Evolutionary conservation across 176 grass and related monocot genomes (phyloP).

Genomic region (Carex parvula): DNA sequence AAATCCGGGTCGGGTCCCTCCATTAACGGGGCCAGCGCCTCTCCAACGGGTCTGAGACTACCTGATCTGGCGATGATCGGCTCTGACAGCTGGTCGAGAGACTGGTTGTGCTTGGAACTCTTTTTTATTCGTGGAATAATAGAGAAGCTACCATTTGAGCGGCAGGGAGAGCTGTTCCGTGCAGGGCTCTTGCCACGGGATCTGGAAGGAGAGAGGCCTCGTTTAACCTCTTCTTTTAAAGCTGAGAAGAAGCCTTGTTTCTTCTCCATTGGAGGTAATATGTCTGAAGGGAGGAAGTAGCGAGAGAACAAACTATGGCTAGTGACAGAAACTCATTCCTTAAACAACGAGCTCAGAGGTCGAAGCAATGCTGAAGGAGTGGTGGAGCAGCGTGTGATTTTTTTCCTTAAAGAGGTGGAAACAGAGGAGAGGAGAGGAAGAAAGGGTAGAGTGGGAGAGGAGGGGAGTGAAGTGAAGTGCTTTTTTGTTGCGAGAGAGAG

Average conservation of each 20-base stretch:
- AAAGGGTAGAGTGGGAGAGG: slow-evolving; percentile 23
- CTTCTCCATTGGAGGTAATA: slow-evolving; percentile 47
- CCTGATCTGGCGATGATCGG: slow-evolving; percentile 43
- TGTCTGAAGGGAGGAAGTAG: not conserved
- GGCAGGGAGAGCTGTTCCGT: slow-evolving; percentile 22
- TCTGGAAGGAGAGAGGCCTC: slow-evolving; percentile 55
- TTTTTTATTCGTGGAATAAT: slow-evolving; percentile 22
- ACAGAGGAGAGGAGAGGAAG: not conserved
- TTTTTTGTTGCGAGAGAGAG: not conserved
- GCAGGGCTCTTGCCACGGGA: slow-evolving; percentile 42
- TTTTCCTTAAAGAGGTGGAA: slow-evolving; percentile 1
- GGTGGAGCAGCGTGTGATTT: not conserved
- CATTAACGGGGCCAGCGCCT: slow-evolving; percentile 56
- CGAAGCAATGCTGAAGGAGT: not conserved
- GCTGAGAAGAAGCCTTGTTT: slow-evolving; percentile 76
- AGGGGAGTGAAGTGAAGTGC: not conserved
- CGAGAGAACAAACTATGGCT: not conserved
- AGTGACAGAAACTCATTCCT: slow-evolving; percentile 7
- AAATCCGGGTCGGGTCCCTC: slow-evolving; percentile 45
- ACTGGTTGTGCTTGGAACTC: slow-evolving; percentile 18
- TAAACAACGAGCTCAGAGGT: not conserved
- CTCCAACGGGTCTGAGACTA: slow-evolving; percentile 47
- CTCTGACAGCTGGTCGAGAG: slow-evolving; percentile 22
- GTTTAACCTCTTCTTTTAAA: slow-evolving; percentile 61
- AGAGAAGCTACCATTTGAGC: slow-evolving; percentile 16